Evolutionary conservation across 2,329 filamentous ascomycete genomes (phyloP), one percentile per base, ranked within the genome.

Genomic region (Trichoderma sp.): DNA sequence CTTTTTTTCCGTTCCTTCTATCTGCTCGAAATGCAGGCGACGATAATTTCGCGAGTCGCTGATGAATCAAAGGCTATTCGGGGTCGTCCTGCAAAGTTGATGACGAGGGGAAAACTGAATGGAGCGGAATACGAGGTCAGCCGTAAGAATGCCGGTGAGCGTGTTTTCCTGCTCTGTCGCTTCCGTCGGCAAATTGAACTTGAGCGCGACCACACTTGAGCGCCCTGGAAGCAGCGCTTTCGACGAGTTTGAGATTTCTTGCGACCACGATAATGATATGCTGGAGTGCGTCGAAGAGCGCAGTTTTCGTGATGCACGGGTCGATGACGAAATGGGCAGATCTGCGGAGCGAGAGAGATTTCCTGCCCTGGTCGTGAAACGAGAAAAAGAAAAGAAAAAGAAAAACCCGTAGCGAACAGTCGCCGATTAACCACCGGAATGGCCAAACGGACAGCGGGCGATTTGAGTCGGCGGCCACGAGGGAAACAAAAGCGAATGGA

Each of bases 301-400:
- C 50, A 50, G 26, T 32, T 67, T 67, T 58, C 32, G 67, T 23
- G 57, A 69, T 62, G 67, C 67, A 62, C 57, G 57, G 57, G 20
- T 50, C 57, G 57, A 69, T 69, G 67, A 69, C 67, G 67, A 69
- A 61, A 69, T 69, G 57, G 50, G 57, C 30, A 62, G 67, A 69
- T 69, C 57, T 62, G 67, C 39, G 67, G 58, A 69, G 57, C 53
- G 65, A 69, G 39, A n/a, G 55, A 47, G 55, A 68, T 47, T 68
- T 59, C 8, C 47, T 23, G 47, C n/a, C 39, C 36, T 32, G 15
- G 30, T 36, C 43, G 43, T 53, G 9, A 9, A 62, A 23, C 53
- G 63, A 47, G 5, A 13, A 55, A 58, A 47, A 50, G 30, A 32
- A n/a, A 39, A 47, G 20, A n/a, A 47, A 34, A 50, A 20, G 26